Evolutionary conservation across 169 alveolate genomes (phyloP).

Genomic region (Plasmodium knowlesi): DNA sequence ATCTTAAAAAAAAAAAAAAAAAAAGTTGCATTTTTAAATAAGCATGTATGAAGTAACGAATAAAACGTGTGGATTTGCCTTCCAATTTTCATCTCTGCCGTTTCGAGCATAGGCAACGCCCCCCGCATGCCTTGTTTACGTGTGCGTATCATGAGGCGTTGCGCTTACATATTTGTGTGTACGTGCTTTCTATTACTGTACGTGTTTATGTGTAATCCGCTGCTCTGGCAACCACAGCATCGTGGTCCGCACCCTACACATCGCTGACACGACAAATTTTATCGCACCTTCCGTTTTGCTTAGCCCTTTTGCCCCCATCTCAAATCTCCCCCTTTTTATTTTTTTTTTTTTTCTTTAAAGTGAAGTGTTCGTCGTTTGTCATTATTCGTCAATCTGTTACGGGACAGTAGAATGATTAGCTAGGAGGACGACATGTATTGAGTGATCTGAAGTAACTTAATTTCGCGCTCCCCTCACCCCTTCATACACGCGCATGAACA

Average conservation of each 20-base stretch:
- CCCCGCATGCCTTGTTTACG: background rate
- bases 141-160: background rate
- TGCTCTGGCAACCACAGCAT: background rate
- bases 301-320: background rate
- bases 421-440: conserved; percentile 13
- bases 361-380: conserved; percentile 49
- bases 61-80: background rate
- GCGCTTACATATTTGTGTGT: background rate
- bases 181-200: background rate
- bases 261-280: background rate
- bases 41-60: background rate
- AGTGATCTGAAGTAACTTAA: conserved; percentile 5
- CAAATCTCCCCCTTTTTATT: conserved; percentile 16
- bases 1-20: background rate
- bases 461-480: background rate
- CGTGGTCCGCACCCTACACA: background rate
- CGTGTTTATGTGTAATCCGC: background rate
- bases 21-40: background rate
- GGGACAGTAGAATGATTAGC: conserved; percentile 24
- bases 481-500: background rate
- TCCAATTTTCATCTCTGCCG: background rate
- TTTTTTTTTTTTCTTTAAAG: conserved; percentile 8
- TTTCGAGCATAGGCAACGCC: background rate
- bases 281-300: background rate
- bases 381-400: conserved; percentile 12